phyloP scores from a whole-genome alignment of 768 basidiomycete genomes.

The Boletus sp. region DNA sequence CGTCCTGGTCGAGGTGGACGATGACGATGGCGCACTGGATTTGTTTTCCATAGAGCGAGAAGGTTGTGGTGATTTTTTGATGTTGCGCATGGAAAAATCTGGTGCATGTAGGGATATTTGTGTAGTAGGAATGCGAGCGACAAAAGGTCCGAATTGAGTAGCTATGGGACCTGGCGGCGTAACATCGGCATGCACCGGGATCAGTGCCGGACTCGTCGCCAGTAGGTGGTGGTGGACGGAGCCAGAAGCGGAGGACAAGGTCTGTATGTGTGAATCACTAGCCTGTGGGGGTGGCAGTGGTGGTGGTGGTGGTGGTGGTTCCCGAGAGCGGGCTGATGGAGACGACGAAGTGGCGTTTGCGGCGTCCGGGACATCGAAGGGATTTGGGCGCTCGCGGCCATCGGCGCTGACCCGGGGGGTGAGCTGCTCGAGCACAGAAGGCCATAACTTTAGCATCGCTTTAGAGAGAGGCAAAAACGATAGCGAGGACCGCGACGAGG shows the following conservation, averaged over 20 bases:
- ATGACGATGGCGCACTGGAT: conserved; percentile 39
- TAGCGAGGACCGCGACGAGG: conserved; percentile 16
- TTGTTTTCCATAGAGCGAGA: conserved; percentile 35
- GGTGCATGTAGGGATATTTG: conserved; percentile 81
- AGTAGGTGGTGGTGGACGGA: conserved; percentile 33
- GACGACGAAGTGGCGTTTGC: conserved; percentile 24
- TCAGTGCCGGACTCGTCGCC: conserved; percentile 15
- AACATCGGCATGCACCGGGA: conserved; percentile 31
- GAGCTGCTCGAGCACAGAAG: conserved; percentile 49
- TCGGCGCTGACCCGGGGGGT: conserved; percentile 53
- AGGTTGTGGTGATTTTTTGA: conserved; percentile 35
- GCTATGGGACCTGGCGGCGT: conserved; percentile 46
- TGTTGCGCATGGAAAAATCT: conserved; percentile 75
- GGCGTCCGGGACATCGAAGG: conserved; percentile 52
- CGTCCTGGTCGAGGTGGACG: conserved; percentile 37
- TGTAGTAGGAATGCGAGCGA: conserved; percentile 52
- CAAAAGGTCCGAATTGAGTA: conserved; percentile 45
- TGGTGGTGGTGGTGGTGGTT: not conserved
- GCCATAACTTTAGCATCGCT: conserved; percentile 71
- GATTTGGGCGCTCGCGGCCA: conserved; percentile 50
- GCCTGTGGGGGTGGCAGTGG: not conserved
- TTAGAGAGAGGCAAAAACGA: conserved; percentile 27
- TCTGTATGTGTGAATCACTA: conserved; percentile 13
- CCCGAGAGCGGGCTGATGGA: conserved; percentile 17
- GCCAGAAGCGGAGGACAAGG: conserved; percentile 8